Evolutionary conservation across 208 protist genomes (phyloP).

Genomic region (Tetramitus jugosus): DNA sequence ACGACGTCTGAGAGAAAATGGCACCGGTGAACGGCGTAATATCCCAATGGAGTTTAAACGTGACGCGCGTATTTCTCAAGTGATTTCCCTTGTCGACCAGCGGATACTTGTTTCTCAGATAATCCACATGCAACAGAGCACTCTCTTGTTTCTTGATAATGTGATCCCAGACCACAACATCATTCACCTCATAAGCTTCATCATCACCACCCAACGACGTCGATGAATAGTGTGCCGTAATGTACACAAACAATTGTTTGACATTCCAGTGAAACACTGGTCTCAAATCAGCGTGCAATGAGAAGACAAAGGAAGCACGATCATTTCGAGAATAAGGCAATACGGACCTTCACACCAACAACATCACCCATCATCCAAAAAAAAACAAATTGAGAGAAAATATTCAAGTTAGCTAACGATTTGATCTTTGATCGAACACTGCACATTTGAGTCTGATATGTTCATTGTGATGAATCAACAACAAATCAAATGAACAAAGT

Average conservation of each 20-base stretch:
- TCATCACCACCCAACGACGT: no score
- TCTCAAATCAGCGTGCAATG: background rate
- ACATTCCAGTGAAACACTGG: conserved; percentile 18
- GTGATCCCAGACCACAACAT: conserved; percentile 1
- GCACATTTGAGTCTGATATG: no score
- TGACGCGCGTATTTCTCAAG: background rate
- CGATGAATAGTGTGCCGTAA: conserved; percentile 5
- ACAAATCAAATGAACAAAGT: no score
- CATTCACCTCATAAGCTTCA: background rate
- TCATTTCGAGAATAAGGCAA: background rate
- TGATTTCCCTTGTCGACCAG: background rate
- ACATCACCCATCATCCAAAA: background rate
- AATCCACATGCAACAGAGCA: background rate
- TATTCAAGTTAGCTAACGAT: no score
- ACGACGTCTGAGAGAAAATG: background rate
- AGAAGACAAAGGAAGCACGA: background rate
- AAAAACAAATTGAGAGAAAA: background rate
- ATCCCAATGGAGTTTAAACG: background rate
- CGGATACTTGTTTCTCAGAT: background rate
- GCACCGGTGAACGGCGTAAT: background rate
- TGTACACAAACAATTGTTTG: background rate
- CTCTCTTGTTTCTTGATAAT: background rate
- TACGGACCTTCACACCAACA: background rate
- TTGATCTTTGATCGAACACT: no score
- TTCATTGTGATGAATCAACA: no score